Base-by-base conservation (phyloP, 352 stramenopile species). In the Globisporangium echinulatum region DNA sequence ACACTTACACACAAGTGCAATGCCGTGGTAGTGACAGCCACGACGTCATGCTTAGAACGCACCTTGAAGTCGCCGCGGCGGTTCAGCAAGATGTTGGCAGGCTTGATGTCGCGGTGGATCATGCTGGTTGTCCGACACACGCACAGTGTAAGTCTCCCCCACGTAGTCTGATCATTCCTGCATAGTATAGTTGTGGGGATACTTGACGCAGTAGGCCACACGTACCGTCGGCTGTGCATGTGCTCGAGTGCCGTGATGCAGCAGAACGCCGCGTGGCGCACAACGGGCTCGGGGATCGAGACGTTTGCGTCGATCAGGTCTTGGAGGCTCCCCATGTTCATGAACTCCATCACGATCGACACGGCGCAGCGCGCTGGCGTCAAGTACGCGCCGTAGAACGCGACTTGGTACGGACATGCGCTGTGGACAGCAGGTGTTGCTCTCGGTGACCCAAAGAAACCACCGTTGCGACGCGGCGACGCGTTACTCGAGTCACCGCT, bases 341-440 rank as follows among this genome's bases (percentile, higher is more conserved):
- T 97, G 49, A 96, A 97, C 62, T 97, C 90, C 77, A 97, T 92
- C 47, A 96, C 88, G 25, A 97, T 88, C 33, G 75, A 90, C 37
- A 97, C 74, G 0, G 74, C 82, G 33, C 82, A 81, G 52, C 87
- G 79, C 0, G 85, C 66, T 7, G 83, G 76, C 25, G 85, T 88
- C 7, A 89, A 62, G 59, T 92, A 97, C 7, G 87, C 90, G 15
- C 91, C 89, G 53, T 96, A 93, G 63, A 97, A 97, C 2, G 73
- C 71, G n/a, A 97, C 85, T 4, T 96, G 71, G 56, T 90, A 93
- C 7, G 85, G 87, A 61, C 87, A 92, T 4, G 63, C 54, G 13
- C 10, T 56, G 43, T 39, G 1, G 6, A 33, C 10, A 49, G 56
- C 4, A 49, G 44, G 7, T 15, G 49, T 5, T n/a, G 13, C 40